Evolutionary conservation across 257 asterid species (phyloP).

Genomic region (Thymus quinquecostatus): DNA sequence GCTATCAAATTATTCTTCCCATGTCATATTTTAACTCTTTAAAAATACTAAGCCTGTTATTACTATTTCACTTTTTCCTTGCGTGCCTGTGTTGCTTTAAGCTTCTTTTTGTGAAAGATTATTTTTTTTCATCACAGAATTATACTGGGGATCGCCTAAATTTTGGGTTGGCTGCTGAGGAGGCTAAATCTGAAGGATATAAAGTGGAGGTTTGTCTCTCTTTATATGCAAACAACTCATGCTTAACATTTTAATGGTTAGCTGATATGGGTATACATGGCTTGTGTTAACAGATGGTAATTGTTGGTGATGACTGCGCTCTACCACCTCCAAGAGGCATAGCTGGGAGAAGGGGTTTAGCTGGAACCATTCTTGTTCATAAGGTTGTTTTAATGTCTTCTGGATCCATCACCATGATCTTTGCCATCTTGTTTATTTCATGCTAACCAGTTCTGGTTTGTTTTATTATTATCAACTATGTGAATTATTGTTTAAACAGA

Average conservation of each 20-base stretch:
- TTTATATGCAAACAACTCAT: constrained; percentile 6
- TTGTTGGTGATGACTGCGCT: constrained; percentile 98
- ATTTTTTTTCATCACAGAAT: constrained; percentile 54
- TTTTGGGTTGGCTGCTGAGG: constrained; percentile 98
- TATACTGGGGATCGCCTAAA: constrained; percentile 95
- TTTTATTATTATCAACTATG: background rate
- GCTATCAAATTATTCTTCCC: constrained; percentile 10
- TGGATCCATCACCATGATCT: constrained; percentile 22
- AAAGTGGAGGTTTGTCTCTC: constrained; percentile 74
- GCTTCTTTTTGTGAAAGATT: constrained; percentile 16
- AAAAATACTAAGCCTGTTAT: background rate
- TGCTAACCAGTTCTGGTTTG: constrained; percentile 8
- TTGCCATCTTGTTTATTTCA: constrained; percentile 23
- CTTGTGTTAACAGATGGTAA: constrained; percentile 77
- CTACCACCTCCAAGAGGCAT: constrained; percentile 99
- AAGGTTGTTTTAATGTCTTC: constrained; percentile 58
- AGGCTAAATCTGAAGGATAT: constrained; percentile 97
- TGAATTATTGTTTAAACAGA: background rate
- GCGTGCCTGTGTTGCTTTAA: background rate
- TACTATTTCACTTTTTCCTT: background rate
- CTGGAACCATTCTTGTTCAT: constrained; percentile 93
- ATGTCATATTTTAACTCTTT: background rate
- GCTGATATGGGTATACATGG: constrained; percentile 9
- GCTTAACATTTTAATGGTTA: constrained; percentile 15
- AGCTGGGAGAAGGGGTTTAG: constrained; percentile 99